Conservation (phyloP, 2,329 filamentous ascomycete genomes). For the Blastomyces percursus region DNA sequence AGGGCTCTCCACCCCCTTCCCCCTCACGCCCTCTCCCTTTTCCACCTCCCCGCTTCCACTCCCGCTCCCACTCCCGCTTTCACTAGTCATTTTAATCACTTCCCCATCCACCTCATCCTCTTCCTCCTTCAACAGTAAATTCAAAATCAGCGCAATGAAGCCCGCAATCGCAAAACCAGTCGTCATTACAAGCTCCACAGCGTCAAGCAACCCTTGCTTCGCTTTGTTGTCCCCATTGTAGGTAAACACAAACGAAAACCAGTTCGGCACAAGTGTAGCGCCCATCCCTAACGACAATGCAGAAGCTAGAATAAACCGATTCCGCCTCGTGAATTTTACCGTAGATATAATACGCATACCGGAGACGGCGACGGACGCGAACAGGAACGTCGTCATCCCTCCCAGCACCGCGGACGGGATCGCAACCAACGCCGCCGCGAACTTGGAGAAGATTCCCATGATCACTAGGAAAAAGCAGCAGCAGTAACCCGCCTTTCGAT, state of each 20-base stretch:
- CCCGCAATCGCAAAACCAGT: conserved; percentile 55
- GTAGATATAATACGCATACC: conserved; percentile 56
- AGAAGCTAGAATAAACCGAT: conserved; percentile 55
- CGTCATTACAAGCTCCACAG: conserved; percentile 57
- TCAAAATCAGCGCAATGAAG: conserved; percentile 60
- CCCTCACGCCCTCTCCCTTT: background rate
- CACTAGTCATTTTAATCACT: background rate
- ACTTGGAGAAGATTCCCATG: conserved; percentile 62
- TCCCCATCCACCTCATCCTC: conserved; percentile 38
- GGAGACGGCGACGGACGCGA: conserved; percentile 53
- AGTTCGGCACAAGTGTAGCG: conserved; percentile 38
- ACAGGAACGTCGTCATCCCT: conserved; percentile 53
- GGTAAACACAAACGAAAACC: conserved; percentile 39
- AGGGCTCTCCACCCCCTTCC: background rate
- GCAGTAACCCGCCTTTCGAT: conserved; percentile 56
- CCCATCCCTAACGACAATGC: conserved; percentile 50
- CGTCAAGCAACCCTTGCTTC: conserved; percentile 47
- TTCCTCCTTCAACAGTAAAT: conserved; percentile 62
- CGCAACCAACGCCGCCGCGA: conserved; percentile 55
- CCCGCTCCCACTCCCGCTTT: background rate
- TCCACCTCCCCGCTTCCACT: background rate
- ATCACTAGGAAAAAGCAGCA: conserved; percentile 55
- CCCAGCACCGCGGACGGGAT: conserved; percentile 46
- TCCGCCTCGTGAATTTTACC: conserved; percentile 52
- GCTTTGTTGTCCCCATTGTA: conserved; percentile 50